A percentile compares a stretch with the other conserved stretches of the same genome.
phyloP scores from a whole-genome alignment of 306 rosid species.

The Carpinus fangiana region DNA sequence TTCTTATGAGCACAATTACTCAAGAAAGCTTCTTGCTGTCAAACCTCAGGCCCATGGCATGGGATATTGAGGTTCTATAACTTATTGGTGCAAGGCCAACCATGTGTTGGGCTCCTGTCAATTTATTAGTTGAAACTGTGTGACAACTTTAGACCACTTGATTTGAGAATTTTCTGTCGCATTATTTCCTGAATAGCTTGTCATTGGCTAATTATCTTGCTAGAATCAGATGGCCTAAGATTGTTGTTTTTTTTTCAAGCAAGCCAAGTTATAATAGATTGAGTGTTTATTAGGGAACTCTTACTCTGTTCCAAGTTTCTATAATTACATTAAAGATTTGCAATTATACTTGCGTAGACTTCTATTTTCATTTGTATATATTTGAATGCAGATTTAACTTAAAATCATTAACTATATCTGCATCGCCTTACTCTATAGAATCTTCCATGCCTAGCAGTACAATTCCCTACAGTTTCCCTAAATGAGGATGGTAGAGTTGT shows the following conservation, averaged over 20 bases:
- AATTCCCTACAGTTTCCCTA: constrained; percentile 71
- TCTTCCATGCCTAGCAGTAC: constrained; percentile 52
- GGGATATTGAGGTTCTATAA: constrained; percentile 2
- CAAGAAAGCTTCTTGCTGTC: constrained; percentile 4
- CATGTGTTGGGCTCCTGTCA: neutral
- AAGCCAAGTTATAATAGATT: neutral
- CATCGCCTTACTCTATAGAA: neutral
- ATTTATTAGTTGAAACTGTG: neutral
- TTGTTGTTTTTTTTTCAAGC: neutral
- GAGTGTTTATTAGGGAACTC: neutral
- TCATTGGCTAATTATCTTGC: neutral
- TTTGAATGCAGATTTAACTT: neutral
- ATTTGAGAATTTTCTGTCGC: constrained; percentile 2
- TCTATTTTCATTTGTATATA: neutral
- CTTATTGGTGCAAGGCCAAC: neutral
- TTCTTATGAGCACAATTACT: neutral
- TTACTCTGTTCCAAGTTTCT: neutral
- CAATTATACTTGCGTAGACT: neutral
- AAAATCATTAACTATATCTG: neutral
- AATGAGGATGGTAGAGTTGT: constrained; percentile 78
- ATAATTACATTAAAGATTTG: neutral
- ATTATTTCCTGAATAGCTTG: neutral
- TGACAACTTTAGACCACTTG: neutral
- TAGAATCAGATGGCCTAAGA: neutral
- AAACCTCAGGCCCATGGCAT: neutral